Base-by-base conservation (phyloP, 192 early-diverging fungal species). In the Rhizophagus sp. region DNA sequence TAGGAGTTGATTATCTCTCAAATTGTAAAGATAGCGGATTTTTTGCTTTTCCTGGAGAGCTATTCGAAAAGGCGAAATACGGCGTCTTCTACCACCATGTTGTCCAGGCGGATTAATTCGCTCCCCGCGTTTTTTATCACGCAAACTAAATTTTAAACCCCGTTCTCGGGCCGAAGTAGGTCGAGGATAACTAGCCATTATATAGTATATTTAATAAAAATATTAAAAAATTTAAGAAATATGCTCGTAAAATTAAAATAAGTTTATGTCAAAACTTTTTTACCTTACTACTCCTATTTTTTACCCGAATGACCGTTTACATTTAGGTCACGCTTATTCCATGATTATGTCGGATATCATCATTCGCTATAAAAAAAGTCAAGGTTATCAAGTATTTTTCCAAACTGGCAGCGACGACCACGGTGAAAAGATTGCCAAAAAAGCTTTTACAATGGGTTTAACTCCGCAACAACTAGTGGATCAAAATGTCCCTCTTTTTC, bases 381-480 rank as follows among this genome's bases (percentile, higher is more conserved):
- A 30, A 2, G 67, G 67, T 68, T 68, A 68, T 68, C 3, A 17
- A 68, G 67, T 68, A 3, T 68, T 30, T 30, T 68, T 68, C 3
- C 67, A 68, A 68, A 68, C 67, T 68, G 67, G 67, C 2, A 68
- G 67, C 27, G 67, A 68, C 67, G 67, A 68, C 30, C 67, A 68
- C 25, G 67, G 67, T 5, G 67, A 68, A 68, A 68, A 68, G 27
- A 68, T 68, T 68, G 67, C 5, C 3, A 68, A 68, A 68, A 68
- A 68, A 30, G 67, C 67, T 17, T 5, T 68, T 68, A 30, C 67
- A 10, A 3, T 68, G 3, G 15, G 15, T 15, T 68, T 68, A 68
- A 27, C 67, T 68, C 67, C 67, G 2, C 67, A 68, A 39, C 24
- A 68, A 68, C 27, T 68, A 68, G 67, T 68, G 3, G 67, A 68